Conservation (phyloP, 805 yeast species). For the Sugiyamaella qingdaonensis region DNA sequence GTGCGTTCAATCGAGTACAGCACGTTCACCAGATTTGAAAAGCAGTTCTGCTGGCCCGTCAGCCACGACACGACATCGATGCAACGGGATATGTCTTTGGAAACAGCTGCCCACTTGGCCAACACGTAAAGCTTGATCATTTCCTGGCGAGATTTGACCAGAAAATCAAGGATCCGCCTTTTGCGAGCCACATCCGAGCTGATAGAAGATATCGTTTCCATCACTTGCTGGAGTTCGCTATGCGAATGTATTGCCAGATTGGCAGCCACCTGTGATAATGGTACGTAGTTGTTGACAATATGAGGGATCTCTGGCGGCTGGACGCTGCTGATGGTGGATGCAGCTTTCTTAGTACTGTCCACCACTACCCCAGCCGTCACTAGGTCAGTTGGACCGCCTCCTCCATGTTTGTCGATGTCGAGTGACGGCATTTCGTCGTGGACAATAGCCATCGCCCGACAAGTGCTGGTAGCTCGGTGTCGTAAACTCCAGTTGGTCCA, state of each 20-base stretch:
- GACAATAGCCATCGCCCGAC: not conserved
- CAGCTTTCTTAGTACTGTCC: not conserved
- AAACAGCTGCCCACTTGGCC: constrained; percentile 79
- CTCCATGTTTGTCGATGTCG: not conserved
- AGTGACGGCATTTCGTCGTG: not conserved
- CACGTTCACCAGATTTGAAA: constrained; percentile 57
- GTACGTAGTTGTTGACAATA: constrained; percentile 63
- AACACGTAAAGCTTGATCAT: constrained; percentile 80
- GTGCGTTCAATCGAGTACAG: constrained; percentile 64
- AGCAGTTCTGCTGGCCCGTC: constrained; percentile 69
- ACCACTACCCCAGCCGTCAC: not conserved
- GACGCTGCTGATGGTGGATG: not conserved
- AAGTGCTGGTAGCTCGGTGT: not conserved
- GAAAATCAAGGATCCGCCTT: constrained; percentile 58
- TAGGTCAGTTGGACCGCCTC: not conserved
- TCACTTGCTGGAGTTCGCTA: constrained; percentile 54
- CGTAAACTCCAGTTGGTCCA: too few relatives aligned
- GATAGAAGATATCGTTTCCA: constrained; percentile 55
- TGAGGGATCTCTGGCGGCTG: constrained; percentile 51
- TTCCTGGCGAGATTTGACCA: constrained; percentile 75
- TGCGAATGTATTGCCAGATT: constrained; percentile 59
- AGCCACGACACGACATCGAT: constrained; percentile 89
- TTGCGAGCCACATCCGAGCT: constrained; percentile 62
- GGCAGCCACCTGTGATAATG: constrained; percentile 56
- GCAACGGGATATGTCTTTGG: constrained; percentile 64